These are phyloP conservation scores for Erodium texanum DNA, from an alignment of 441 rosid genomes.

Conservation along the genomic window DNA sequence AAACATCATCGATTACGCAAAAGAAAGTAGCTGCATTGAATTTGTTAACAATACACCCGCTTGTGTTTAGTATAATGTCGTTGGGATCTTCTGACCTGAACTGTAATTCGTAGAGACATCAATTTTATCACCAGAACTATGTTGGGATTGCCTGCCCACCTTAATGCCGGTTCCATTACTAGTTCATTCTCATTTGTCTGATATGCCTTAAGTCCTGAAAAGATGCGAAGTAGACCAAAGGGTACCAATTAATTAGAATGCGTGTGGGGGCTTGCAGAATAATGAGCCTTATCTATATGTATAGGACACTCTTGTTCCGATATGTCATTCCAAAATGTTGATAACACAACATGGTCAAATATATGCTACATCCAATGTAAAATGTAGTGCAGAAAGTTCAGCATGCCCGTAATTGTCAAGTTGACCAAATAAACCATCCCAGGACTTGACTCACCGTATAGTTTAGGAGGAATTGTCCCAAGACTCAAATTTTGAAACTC, in stretches of 20 bases:
- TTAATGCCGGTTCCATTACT: constrained; percentile 68
- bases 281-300: background rate
- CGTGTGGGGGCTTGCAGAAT: background rate
- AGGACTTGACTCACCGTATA: constrained; percentile 44
- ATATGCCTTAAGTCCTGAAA: constrained; percentile 66
- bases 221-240: constrained; percentile 12
- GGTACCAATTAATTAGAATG: background rate
- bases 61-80: constrained; percentile 10
- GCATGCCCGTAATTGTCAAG: background rate
- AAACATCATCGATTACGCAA: constrained; percentile 18
- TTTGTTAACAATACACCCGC: constrained; percentile 13
- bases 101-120: constrained; percentile 37
- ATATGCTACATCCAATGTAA: background rate
- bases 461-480: constrained; percentile 63
- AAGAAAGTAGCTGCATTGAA: constrained; percentile 11
- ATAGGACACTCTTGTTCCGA: background rate
- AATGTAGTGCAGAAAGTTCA: background rate
- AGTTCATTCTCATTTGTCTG: constrained; percentile 75
- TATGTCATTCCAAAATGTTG: no score
- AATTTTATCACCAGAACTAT: constrained; percentile 53
- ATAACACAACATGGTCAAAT: background rate
- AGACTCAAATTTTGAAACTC: constrained; percentile 58
- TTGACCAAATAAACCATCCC: background rate
- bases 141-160: constrained; percentile 91
- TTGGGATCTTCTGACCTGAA: constrained; percentile 57